Conservation (phyloP, 257 asterid species). For the Scutellaria barbata region DNA sequence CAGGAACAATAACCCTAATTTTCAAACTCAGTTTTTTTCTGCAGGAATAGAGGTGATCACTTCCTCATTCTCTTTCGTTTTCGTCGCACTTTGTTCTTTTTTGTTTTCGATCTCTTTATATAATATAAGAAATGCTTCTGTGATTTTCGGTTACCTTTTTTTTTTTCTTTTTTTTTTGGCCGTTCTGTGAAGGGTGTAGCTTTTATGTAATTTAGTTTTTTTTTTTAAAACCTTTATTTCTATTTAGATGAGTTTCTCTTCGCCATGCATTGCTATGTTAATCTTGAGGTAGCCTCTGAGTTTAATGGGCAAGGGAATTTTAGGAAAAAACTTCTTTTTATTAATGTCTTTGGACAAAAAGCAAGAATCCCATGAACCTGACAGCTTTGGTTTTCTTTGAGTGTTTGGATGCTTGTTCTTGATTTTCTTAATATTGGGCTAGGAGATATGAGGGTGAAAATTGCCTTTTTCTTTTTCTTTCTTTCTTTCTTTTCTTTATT, state of each 20-base stretch:
- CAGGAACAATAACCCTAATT: slow-evolving; percentile 22
- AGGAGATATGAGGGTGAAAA: neutral
- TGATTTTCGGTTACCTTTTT: neutral
- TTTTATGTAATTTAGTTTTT: neutral
- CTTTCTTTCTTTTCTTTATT: neutral
- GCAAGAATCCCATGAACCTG: neutral
- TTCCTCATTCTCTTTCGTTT: neutral
- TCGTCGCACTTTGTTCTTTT: neutral
- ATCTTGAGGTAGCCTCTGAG: slow-evolving; percentile 4
- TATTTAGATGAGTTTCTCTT: neutral
- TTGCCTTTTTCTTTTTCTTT: neutral
- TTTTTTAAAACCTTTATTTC: neutral
- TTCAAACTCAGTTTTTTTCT: slow-evolving; percentile 4
- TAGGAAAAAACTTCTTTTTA: too few relatives aligned
- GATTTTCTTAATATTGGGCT: neutral
- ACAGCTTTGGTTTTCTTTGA: neutral
- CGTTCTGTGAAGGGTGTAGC: neutral
- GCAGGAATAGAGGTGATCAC: slow-evolving; percentile 27
- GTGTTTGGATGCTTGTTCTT: neutral
- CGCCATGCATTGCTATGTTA: neutral
- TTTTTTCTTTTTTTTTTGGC: too few relatives aligned
- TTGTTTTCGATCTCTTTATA: neutral
- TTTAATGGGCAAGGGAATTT: neutral
- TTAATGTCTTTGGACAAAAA: neutral
- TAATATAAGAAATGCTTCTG: neutral